Base-by-base conservation (phyloP, 371 early-diverging fungal genomes). In the Paraphysoderma sedebokerense region DNA sequence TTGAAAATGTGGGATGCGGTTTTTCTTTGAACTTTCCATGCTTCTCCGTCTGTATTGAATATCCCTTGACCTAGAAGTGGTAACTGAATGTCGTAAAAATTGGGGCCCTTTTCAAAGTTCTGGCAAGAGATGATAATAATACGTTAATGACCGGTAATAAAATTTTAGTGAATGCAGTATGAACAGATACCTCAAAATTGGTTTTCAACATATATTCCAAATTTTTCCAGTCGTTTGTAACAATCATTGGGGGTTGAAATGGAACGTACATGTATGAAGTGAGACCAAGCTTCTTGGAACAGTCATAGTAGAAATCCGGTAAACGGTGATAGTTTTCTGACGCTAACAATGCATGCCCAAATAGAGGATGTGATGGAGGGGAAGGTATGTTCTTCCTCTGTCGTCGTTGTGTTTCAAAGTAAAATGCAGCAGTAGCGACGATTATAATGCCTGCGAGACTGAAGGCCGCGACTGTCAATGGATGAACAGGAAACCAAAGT, bases 1-100 rank as follows among this genome's bases (percentile, higher is more conserved):
- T 68, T 76, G 51, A 84, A 85, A 15, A 84, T 74, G 33, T 68
- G 66, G 39, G 73, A 65, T 13, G 79, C 76, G 0, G 72, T 65
- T 60, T 82, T 84, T 28, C 82, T 60, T 47, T 81, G 79, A 41
- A 61, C 66, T 47, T 59, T 68, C 82, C 82, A 81, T 0, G 60
- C 29, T 27, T 72, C 64, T 8, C 82, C 81, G 53, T 80, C 78
- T 2, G 67, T 63, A 54, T 69, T 70, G 55, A 84, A 83, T 49
- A 84, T 84, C 38, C 83, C 84, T 47, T 80, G 57, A 2, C 82
- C 83, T 13, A 82, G 60, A 3, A 80, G 44, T 15, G 75, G 69
- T 5, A 46, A 27, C 36, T 63, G 23, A 5, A 55, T 40, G 26
- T 40, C 48, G 13, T 65, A 53, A 29, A 68, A 53, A 31, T 57